Evolutionary conservation across 2,329 filamentous ascomycete genomes (phyloP), one percentile per base, ranked within the genome.

Genomic region (Pseudonectria foliicola): DNA sequence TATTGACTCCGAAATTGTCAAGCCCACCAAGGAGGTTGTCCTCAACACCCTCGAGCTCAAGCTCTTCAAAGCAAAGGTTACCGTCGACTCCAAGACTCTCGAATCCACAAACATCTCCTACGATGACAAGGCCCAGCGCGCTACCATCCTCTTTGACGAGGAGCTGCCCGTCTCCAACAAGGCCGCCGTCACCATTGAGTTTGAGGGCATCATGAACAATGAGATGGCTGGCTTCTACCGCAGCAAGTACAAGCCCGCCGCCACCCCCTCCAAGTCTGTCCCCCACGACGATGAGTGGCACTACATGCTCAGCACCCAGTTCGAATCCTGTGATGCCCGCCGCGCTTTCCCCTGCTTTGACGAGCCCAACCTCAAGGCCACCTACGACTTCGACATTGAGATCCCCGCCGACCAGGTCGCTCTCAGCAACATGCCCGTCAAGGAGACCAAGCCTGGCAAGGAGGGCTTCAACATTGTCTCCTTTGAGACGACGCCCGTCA

Each of bases 331-430:
- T 55, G 92, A 98, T 64, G 92, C 92, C 42, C 82, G 92, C 46
- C 76, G 89, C 48, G 90, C 92, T 7, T 95, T 98, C 65, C 92
- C 92, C 31, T 98, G 92, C 67, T 96, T 96, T 55, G 92, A 98
- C 56, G 92, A 98, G 67, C 92, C 92, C 27, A 95, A 94, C 54
- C 74, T 96, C 45, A 98, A 98, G 67, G 87, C 92, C 10, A 90
- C 88, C 3, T 96, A 95, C 55, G 89, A 95, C 60, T 85, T 98
- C 40, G 75, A 88, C 53, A 83, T 98, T 44, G 90, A 96, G 66
- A 75, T 95, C 30, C 90, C 92, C 12, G 80, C 83, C 30, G 86
- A 90, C 48, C 83, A 92, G 61, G 81, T 87, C 27, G 92, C 88
- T 11, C 70, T 96, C 29, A 93, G 86, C 67, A 96, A 96, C 66